phyloP scores from a whole-genome alignment of 164 flowering plant species.

The Magnolia kwangsiensis region DNA sequence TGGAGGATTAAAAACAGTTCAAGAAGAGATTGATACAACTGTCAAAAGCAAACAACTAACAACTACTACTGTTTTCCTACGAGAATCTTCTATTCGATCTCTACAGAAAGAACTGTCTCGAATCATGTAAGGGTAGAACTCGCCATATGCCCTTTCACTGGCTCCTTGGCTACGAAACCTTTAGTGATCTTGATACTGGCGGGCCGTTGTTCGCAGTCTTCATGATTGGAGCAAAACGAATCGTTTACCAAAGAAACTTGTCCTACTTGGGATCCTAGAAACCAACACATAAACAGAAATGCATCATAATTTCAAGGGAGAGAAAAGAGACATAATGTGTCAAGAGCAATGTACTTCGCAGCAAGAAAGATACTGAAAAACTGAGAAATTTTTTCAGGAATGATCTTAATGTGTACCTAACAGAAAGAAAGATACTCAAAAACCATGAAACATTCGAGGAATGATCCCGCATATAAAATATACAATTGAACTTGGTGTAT shows the following conservation, averaged over 20 bases:
- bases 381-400: no score
- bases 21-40: background rate
- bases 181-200: conserved; percentile 72
- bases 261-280: conserved; percentile 59
- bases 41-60: conserved; percentile 8
- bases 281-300: conserved; percentile 7
- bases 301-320: background rate
- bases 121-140: conserved; percentile 45
- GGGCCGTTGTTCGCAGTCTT: conserved; percentile 54
- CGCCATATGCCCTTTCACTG: conserved; percentile 90
- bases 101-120: conserved; percentile 14
- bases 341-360: background rate
- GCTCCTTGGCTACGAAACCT: conserved; percentile 92
- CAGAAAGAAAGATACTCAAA: no score
- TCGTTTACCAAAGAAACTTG: conserved; percentile 27
- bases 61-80: conserved; percentile 2
- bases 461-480: no score
- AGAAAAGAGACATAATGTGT: background rate
- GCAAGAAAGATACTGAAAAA: background rate
- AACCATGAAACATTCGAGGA: no score
- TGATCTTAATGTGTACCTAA: no score
- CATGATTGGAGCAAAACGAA: conserved; percentile 62
- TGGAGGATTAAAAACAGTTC: conserved; percentile 1
- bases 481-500: no score
- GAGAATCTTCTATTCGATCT: conserved; percentile 12